phyloP scores from a whole-genome alignment of 1,284 basidiomycete genomes.

The Leccinum laetum region DNA sequence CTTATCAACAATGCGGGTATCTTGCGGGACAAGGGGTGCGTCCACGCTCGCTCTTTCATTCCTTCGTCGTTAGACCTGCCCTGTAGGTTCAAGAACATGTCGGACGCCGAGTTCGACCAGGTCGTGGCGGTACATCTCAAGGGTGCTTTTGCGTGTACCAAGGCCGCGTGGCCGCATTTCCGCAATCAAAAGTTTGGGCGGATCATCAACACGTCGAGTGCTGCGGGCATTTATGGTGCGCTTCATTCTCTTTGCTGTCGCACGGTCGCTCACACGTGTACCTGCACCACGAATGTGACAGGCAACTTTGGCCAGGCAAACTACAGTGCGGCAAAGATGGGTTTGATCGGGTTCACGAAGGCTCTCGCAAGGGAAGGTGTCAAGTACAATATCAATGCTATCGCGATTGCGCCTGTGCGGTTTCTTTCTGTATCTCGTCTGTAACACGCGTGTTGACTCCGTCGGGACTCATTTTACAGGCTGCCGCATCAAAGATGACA shows the following conservation, averaged over 20 bases:
- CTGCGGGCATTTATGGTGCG: conserved; percentile 81
- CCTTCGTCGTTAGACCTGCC: not conserved
- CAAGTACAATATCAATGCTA: conserved; percentile 92
- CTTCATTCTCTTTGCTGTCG: not conserved
- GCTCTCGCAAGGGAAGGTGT: conserved; percentile 90
- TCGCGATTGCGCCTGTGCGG: conserved; percentile 87
- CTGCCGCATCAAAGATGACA: conserved; percentile 94
- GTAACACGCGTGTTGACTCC: not conserved
- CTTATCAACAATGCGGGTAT: conserved; percentile 99
- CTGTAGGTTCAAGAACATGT: conserved; percentile 87
- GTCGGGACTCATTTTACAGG: conserved; percentile 41
- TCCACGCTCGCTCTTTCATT: conserved; percentile 1
- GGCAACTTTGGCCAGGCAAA: conserved; percentile 98
- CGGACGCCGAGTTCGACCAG: conserved; percentile 87
- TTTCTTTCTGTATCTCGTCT: not conserved
- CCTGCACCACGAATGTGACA: conserved; percentile 28
- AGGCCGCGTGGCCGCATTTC: conserved; percentile 97
- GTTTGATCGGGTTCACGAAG: conserved; percentile 87
- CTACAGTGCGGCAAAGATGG: conserved; percentile 91
- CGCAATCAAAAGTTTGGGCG: conserved; percentile 94
- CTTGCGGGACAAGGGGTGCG: conserved; percentile 78
- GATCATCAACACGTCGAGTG: conserved; percentile 91
- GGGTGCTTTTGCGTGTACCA: conserved; percentile 94
- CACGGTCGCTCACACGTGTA: not conserved
- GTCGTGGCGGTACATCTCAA: conserved; percentile 92